A percentile compares a stretch with the other conserved stretches of the same genome.
These are phyloP conservation scores for Cryptococcus sp. DNA, from an alignment of 1,284 basidiomycete species.

Conservation along the genomic window DNA sequence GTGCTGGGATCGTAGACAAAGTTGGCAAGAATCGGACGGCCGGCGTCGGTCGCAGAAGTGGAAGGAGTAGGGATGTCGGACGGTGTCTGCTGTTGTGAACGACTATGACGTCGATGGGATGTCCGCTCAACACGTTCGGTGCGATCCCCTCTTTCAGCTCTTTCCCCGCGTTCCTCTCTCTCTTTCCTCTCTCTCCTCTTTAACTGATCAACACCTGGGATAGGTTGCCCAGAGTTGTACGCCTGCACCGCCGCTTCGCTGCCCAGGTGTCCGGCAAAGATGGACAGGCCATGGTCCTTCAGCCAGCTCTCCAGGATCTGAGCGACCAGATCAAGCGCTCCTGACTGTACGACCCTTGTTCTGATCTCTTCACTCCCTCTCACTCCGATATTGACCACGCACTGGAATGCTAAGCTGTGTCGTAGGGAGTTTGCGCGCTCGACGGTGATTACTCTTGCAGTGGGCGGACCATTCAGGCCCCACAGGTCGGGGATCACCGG, in stretches of 20 bases:
- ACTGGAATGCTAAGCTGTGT: slow-evolving; percentile 92
- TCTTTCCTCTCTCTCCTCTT: slow-evolving; percentile 7
- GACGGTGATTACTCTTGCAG: slow-evolving; percentile 56
- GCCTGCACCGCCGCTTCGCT: slow-evolving; percentile 65
- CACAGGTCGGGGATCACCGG: slow-evolving; percentile 49
- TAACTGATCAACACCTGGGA: slow-evolving; percentile 44
- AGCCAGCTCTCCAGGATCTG: slow-evolving; percentile 93
- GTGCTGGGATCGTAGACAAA: slow-evolving; percentile 11
- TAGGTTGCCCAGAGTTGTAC: slow-evolving; percentile 55
- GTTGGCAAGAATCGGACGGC: slow-evolving; percentile 7
- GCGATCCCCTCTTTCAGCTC: neutral
- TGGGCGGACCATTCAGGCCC: slow-evolving; percentile 52
- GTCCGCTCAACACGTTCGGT: slow-evolving; percentile 6
- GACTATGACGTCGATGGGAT: slow-evolving; percentile 8
- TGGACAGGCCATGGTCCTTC: slow-evolving; percentile 67
- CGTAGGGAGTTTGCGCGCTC: slow-evolving; percentile 83
- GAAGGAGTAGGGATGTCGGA: neutral
- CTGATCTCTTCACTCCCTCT: slow-evolving; percentile 91
- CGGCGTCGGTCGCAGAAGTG: neutral
- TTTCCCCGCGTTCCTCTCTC: slow-evolving; percentile 1
- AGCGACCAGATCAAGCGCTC: slow-evolving; percentile 90
- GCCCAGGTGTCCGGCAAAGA: slow-evolving; percentile 48
- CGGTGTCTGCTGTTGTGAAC: neutral
- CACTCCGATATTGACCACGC: slow-evolving; percentile 96
- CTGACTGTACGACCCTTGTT: slow-evolving; percentile 91